Conservation (phyloP, 2,329 filamentous ascomycete genomes). For the Leptoxyphium fumago region DNA sequence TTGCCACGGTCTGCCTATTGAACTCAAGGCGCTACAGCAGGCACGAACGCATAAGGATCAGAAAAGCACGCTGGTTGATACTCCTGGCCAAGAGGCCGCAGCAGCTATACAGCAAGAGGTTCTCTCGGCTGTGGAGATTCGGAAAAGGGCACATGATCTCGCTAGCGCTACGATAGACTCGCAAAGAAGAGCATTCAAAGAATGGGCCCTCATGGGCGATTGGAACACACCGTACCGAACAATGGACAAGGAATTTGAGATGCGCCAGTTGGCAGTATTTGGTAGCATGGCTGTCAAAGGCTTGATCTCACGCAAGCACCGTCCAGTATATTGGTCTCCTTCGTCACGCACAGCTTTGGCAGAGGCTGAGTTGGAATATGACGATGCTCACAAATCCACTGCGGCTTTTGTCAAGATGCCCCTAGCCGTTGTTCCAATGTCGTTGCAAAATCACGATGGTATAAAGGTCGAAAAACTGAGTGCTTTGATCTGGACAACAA, state of each 20-base stretch:
- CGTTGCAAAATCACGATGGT: conserved; percentile 21
- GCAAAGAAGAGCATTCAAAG: conserved; percentile 59
- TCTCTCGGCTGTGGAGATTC: conserved; percentile 40
- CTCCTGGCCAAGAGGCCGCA: conserved; percentile 15
- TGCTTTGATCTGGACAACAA: conserved; percentile 97
- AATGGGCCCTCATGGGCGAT: conserved; percentile 66
- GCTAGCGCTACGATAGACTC: conserved; percentile 53
- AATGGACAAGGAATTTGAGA: conserved; percentile 63
- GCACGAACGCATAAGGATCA: conserved; percentile 19
- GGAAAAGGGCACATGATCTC: conserved; percentile 48
- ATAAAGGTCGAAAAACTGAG: conserved; percentile 41
- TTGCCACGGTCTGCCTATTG: conserved; percentile 92
- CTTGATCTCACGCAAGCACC: conserved; percentile 62
- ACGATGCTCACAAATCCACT: conserved; percentile 55
- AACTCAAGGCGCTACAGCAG: conserved; percentile 74
- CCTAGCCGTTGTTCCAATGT: conserved; percentile 35
- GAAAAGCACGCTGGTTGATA: conserved; percentile 24
- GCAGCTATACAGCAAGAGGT: conserved; percentile 18
- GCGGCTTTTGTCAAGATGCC: conserved; percentile 72
- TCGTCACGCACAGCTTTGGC: conserved; percentile 66
- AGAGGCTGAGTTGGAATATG: conserved; percentile 74
- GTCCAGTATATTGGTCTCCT: conserved; percentile 78
- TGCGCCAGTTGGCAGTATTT: conserved; percentile 61
- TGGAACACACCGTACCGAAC: conserved; percentile 67
- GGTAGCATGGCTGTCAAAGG: conserved; percentile 51